Evolutionary conservation across 164 flowering plant genomes (phyloP), one percentile per base, ranked within the genome.

Genomic region (Magnolia changhungtana): DNA sequence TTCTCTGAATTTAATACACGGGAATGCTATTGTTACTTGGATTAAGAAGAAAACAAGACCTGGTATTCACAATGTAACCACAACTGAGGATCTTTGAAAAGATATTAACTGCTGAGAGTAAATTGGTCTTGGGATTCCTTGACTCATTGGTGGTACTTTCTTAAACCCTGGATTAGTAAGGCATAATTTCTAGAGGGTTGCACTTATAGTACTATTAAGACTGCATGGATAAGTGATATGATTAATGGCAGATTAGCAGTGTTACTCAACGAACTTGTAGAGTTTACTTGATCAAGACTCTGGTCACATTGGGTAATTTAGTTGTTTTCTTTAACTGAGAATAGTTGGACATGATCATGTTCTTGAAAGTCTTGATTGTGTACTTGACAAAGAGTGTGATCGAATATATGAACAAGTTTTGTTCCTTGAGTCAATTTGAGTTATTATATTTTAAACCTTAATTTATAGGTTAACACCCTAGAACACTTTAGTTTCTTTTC

Each of bases 41-140:
- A 84, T 95, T 21, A 95, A 84, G 89, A 95, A 93, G 91, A 93
- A 93, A 87, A 89, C 81, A 1, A 97, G 98, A 77, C 98, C 97
- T 80, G 96, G 91, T 66, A 68, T 90, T n/a, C 67, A 76, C 75
- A 95, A 92, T 76, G 73, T 93, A 52, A 89, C 97, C 50, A 84
- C 94, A 8, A 68, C 78, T 67, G 89, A 93, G 69, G 95, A 92
- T 70, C 97, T n/a, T n/a, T 3, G 94, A 92, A 72, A 84, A 78
- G 66, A 78, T 93, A 45, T 78, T 93, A 86, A 84, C 87, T 58
- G 84, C 91, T 63, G 95, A 89, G 67, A 74, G 72, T 72, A 93
- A 86, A 83, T 81, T 92, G 79, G 92, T 89, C 75, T 77, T 95
- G 85, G 98, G 89, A 23, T 95, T 84, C 84, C 86, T 95, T 18